Base-by-base conservation (phyloP, 2,329 filamentous ascomycete species). In the Aureobasidium pullulans region DNA sequence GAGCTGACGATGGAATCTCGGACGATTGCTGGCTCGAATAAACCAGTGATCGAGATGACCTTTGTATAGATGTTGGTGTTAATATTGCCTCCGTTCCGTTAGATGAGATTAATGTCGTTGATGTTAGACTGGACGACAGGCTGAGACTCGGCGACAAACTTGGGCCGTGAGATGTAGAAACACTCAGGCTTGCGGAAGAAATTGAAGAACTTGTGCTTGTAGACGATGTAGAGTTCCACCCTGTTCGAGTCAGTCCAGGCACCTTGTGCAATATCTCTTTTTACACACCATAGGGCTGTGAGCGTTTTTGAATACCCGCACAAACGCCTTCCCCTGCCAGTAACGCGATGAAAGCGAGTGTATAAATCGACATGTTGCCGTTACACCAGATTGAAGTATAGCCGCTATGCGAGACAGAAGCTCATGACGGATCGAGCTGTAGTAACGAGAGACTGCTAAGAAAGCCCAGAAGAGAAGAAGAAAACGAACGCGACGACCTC, bases 361-460 rank as follows among this genome's bases (percentile, higher is more conserved):
- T 47, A 40, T 31, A 48, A 23, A 47, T 40, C 43, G 54, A 39
- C 54, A 57, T 57, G 2, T 40, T 40, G 54, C 23, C 43, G 43
- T 47, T 47, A 31, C 40, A 36, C 31, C 52, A 16, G 16, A 36
- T 28, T 31, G 32, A 34, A 57, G 42, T 47, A n/a, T 39, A 34
- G 32, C 43, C 15, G 15, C 34, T 40, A 47, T n/a, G 11, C 6
- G 15, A 16, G 19, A 28, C 16, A 39, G 52, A 44, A 36, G 44
- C 32, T 37, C 54, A 57, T 57, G 43, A 47, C 43, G 42, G n/a
- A 40, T 11, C 6, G 15, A 16, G 34, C 10, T 7, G 15, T 29
- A 8, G 16, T n/a, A 57, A 57, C 42, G 54, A 57, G 43, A 31
- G 54, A 57, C 34, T 48, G 54, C 34, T 47, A 19, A 46, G 31